These are phyloP conservation scores for Boletellus emodensis DNA, from an alignment of 768 basidiomycete genomes.

Conservation along the genomic window DNA sequence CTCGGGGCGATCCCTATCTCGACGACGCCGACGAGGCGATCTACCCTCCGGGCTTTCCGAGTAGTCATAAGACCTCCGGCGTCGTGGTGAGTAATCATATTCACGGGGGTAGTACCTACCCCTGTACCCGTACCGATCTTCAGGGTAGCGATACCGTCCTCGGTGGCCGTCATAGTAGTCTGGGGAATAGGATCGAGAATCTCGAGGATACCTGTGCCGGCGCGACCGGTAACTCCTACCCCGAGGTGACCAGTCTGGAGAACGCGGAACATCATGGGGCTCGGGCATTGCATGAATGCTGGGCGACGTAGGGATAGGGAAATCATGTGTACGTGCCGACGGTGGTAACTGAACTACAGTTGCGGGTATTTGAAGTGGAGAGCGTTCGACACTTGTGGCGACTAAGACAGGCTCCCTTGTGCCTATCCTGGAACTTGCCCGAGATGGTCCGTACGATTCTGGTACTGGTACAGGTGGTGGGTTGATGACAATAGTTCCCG, in stretches of 20 bases:
- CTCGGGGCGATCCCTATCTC: background rate
- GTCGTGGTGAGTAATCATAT: slow-evolving; percentile 10
- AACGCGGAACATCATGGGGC: slow-evolving; percentile 7
- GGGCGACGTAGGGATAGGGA: slow-evolving; percentile 19
- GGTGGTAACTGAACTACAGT: slow-evolving; percentile 16
- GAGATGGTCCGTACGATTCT: slow-evolving; percentile 6
- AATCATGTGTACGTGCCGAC: slow-evolving; percentile 7
- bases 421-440: slow-evolving; percentile 16
- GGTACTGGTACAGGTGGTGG: slow-evolving; percentile 14
- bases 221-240: background rate
- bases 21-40: background rate
- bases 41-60: slow-evolving; percentile 8
- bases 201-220: slow-evolving; percentile 4
- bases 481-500: slow-evolving; percentile 16
- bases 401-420: slow-evolving; percentile 14
- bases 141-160: slow-evolving; percentile 9
- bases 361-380: slow-evolving; percentile 20
- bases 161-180: slow-evolving; percentile 1
- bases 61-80: background rate
- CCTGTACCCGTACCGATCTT: slow-evolving; percentile 12
- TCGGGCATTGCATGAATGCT: slow-evolving; percentile 22
- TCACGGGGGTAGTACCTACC: slow-evolving; percentile 15
- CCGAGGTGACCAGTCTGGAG: slow-evolving; percentile 1
- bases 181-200: slow-evolving; percentile 25
- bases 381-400: slow-evolving; percentile 12